A percentile compares a stretch with the other conserved stretches of the same genome.
phyloP scores from a whole-genome alignment of 2,329 filamentous ascomycete species.

The Davidsoniella virescens region DNA sequence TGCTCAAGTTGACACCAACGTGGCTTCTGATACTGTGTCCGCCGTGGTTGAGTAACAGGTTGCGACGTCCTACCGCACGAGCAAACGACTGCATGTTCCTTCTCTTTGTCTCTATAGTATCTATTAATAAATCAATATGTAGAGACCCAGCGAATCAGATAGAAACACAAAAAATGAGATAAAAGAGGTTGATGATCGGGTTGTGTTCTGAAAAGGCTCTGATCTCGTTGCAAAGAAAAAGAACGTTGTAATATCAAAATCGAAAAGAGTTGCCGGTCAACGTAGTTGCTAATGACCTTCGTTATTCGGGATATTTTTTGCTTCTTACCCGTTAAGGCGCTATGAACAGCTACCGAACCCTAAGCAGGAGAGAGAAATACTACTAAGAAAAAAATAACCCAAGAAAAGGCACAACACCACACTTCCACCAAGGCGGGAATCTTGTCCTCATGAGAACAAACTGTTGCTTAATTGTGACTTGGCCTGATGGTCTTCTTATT shows the following conservation, averaged over 20 bases:
- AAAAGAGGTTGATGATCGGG: not conserved
- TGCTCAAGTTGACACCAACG: not conserved
- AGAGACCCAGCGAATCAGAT: not conserved
- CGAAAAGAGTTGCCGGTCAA: not conserved
- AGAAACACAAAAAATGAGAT: too few species aligned
- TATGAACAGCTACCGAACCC: too few species aligned
- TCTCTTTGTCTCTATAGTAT: not conserved
- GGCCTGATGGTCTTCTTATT: too few species aligned
- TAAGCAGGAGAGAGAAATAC: too few species aligned
- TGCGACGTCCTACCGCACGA: conserved; percentile 5
- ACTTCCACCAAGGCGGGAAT: too few species aligned
- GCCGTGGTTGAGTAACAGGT: not conserved
- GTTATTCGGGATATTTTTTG: too few species aligned
- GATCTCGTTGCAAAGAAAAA: not conserved
- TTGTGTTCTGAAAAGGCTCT: not conserved
- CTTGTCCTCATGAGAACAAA: too few species aligned
- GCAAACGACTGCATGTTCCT: conserved; percentile 8
- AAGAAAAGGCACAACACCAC: too few species aligned
- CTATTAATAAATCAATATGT: not conserved
- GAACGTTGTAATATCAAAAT: not conserved
- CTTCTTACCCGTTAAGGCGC: too few species aligned
- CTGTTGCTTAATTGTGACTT: too few species aligned
- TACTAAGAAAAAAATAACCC: not conserved
- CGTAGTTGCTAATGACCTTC: too few species aligned
- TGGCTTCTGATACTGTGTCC: not conserved